Conservation (phyloP, 495 filamentous ascomycete genomes). For the Ramalina peruviana region DNA sequence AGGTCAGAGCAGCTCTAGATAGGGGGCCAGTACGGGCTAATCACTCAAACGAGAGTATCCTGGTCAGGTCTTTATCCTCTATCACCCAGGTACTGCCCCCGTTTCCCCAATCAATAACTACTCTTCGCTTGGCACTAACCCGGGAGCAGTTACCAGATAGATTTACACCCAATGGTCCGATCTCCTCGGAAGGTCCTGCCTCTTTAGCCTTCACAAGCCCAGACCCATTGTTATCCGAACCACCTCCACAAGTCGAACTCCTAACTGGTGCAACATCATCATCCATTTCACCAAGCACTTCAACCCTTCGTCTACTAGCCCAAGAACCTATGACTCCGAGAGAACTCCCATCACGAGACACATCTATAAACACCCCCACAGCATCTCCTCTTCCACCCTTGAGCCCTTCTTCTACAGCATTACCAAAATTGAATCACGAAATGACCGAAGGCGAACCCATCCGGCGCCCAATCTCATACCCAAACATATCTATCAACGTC, state of each 20-base stretch:
- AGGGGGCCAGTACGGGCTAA: conserved; percentile 5
- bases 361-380: conserved; percentile 5
- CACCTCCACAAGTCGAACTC: conserved; percentile 5
- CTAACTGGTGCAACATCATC: conserved; percentile 7
- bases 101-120: conserved; percentile 3
- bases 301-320: conserved; percentile 5
- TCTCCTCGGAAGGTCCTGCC: conserved; percentile 7
- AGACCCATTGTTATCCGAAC: conserved; percentile 3
- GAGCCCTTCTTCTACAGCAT: conserved; percentile 8
- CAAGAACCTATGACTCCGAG: conserved; percentile 8
- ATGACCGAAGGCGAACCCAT: conserved; percentile 5
- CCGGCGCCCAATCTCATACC: conserved; percentile 8
- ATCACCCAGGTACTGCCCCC: conserved; percentile 7
- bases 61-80: conserved; percentile 7
- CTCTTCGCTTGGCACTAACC: conserved; percentile 7
- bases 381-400: conserved; percentile 5
- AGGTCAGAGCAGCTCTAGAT: conserved; percentile 9
- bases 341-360: conserved; percentile 7
- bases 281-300: conserved; percentile 7
- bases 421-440: conserved; percentile 6
- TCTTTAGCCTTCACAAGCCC: conserved; percentile 6
- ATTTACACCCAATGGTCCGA: conserved; percentile 3
- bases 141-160: conserved; percentile 9
- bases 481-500: conserved; percentile 10
- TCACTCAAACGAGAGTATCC: conserved; percentile 5